These are phyloP conservation scores for Aspergillus awamori DNA, from an alignment of 2,329 filamentous ascomycete genomes.

Conservation along the genomic window DNA sequence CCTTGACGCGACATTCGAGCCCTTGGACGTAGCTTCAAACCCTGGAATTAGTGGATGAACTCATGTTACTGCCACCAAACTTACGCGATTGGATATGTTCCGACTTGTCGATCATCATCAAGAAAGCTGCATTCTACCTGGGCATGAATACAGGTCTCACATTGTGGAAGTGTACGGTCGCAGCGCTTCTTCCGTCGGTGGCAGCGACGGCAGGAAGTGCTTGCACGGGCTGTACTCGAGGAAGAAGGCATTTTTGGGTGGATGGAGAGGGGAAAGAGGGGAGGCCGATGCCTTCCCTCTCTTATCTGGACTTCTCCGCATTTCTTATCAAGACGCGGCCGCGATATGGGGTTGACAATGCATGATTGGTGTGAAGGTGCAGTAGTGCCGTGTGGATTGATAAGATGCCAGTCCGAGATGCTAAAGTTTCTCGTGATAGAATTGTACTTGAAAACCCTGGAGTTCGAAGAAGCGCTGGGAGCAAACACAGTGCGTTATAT, in stretches of 20 bases:
- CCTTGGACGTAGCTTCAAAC: slow-evolving; percentile 38
- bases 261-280: background rate
- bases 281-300: background rate
- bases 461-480: too few relatives aligned
- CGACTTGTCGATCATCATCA: slow-evolving; percentile 43
- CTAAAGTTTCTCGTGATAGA: too few relatives aligned
- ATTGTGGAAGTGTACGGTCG: slow-evolving; percentile 44
- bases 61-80: slow-evolving; percentile 17
- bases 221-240: slow-evolving; percentile 28
- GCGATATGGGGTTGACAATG: background rate
- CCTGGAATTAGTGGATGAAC: background rate
- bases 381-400: background rate
- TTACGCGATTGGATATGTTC: slow-evolving; percentile 47
- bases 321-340: slow-evolving; percentile 9
- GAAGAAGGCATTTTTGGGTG: slow-evolving; percentile 10
- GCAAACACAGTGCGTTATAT: too few relatives aligned
- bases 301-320: slow-evolving; percentile 14
- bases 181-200: slow-evolving; percentile 50
- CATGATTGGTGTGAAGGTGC: background rate
- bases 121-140: slow-evolving; percentile 47
- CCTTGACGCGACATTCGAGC: slow-evolving; percentile 33
- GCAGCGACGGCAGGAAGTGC: slow-evolving; percentile 45
- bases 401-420: background rate
- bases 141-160: slow-evolving; percentile 44
- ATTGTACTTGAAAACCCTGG: too few relatives aligned